A percentile compares a stretch with the other conserved stretches of the same genome.
phyloP scores from a whole-genome alignment of 106 monocot genomes.

The Platanthera guangdongensis region DNA sequence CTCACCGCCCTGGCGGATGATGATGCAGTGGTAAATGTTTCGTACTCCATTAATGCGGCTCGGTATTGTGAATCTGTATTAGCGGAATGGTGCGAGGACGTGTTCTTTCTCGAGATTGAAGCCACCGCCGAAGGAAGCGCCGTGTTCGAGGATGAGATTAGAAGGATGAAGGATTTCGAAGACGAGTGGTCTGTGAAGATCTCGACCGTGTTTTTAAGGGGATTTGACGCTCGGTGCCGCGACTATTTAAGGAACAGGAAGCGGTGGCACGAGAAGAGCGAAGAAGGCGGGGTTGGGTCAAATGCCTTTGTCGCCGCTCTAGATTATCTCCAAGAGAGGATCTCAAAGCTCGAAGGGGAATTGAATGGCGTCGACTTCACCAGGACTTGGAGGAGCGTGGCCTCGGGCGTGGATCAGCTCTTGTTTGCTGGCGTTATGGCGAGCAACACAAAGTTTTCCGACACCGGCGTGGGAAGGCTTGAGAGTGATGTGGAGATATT shows the following conservation, averaged over 20 bases:
- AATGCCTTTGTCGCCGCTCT: conserved; percentile 51
- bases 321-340: conserved; percentile 74
- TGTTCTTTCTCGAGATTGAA: conserved; percentile 85
- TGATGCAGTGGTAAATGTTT: conserved; percentile 74
- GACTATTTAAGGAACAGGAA: conserved; percentile 85
- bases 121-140: conserved; percentile 9
- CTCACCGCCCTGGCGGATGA: conserved; percentile 96
- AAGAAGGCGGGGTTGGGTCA: conserved; percentile 32
- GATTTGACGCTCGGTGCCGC: conserved; percentile 64
- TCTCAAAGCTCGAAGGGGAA: conserved; percentile 43
- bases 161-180: conserved; percentile 33
- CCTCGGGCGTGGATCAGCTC: conserved; percentile 54
- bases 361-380: conserved; percentile 68
- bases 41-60: conserved; percentile 63
- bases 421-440: conserved; percentile 41
- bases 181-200: conserved; percentile 73
- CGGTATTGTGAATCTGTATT: conserved; percentile 49
- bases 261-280: conserved; percentile 77
- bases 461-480: conserved; percentile 55
- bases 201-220: conserved; percentile 64
- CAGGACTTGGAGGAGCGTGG: conserved; percentile 64
- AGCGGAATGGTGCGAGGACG: conserved; percentile 83
- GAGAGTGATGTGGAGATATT: conserved; percentile 47
- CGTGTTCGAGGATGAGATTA: conserved; percentile 59
- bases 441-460: conserved; percentile 46